Conservation (phyloP, 2,329 filamentous ascomycete genomes). For the Exophiala phaeomuriformis region DNA sequence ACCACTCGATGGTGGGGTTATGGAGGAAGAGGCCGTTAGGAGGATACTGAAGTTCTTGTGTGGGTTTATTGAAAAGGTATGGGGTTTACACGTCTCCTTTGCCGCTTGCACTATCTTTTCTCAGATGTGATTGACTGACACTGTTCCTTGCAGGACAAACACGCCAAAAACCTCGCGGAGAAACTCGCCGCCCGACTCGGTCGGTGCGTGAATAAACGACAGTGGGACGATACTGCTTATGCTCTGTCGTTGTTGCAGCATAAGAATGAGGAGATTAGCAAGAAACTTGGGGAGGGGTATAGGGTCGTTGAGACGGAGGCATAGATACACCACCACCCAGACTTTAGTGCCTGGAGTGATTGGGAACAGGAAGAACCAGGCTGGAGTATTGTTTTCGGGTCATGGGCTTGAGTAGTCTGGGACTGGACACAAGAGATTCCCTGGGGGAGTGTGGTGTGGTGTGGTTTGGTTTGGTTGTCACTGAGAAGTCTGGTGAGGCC, state of each 20-base stretch:
- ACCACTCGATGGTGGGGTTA: constrained; percentile 43
- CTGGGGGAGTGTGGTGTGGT: too few species aligned
- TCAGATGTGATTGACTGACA: neutral
- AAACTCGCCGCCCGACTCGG: constrained; percentile 82
- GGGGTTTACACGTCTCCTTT: constrained; percentile 20
- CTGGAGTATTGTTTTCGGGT: too few species aligned
- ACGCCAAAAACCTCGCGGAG: constrained; percentile 85
- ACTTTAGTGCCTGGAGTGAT: too few species aligned
- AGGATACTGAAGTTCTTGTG: constrained; percentile 87
- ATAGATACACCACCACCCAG: constrained; percentile 29
- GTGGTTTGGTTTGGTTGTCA: too few species aligned
- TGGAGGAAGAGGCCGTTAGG: constrained; percentile 73
- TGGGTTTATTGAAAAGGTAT: constrained; percentile 94
- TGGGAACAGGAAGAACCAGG: too few species aligned
- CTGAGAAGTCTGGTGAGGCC: too few species aligned
- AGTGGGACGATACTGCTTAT: constrained; percentile 97
- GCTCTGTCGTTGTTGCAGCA: constrained; percentile 83
- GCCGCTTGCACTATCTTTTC: neutral
- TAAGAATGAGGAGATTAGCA: constrained; percentile 42
- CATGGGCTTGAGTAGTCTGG: too few species aligned
- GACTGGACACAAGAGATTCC: too few species aligned
- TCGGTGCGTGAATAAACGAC: constrained; percentile 82
- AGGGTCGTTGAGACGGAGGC: constrained; percentile 59
- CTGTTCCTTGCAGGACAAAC: constrained; percentile 65
- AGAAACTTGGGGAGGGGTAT: constrained; percentile 39